Conservation (phyloP, 2,329 filamentous ascomycete genomes). For the Ophiobolus disseminans region DNA sequence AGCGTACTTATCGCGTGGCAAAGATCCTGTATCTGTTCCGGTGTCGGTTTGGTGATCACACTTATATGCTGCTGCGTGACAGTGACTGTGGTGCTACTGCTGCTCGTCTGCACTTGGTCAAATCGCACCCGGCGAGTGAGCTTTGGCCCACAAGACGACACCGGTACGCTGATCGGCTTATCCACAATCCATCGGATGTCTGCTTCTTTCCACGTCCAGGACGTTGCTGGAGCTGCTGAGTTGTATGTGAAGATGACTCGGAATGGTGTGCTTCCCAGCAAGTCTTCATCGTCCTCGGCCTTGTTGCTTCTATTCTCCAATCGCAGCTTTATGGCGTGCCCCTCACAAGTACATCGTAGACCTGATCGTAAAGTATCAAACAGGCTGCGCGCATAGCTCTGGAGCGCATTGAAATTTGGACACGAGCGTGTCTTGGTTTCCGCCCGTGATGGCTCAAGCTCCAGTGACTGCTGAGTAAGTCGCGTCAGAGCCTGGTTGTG, state of each 20-base stretch:
- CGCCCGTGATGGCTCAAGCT: conserved; percentile 20
- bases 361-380: conserved; percentile 22
- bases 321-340: conserved; percentile 32
- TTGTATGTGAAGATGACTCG: conserved; percentile 23
- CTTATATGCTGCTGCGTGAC: background rate
- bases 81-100: background rate
- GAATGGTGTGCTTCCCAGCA: conserved; percentile 16
- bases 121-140: conserved; percentile 9
- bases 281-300: conserved; percentile 11
- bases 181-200: conserved; percentile 21
- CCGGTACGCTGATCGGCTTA: conserved; percentile 3
- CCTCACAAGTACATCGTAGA: conserved; percentile 24
- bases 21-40: conserved; percentile 18
- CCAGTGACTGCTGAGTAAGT: conserved; percentile 31
- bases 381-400: conserved; percentile 18
- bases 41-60: background rate
- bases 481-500: conserved; percentile 28
- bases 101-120: conserved; percentile 3
- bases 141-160: background rate
- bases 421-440: conserved; percentile 8
- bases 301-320: conserved; percentile 17
- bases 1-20: conserved; percentile 20
- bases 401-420: conserved; percentile 31
- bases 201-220: conserved; percentile 18
- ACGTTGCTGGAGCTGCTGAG: background rate